Base-by-base conservation (phyloP, 1,139 yeast species). In the Blastobotrys ciferrii region DNA sequence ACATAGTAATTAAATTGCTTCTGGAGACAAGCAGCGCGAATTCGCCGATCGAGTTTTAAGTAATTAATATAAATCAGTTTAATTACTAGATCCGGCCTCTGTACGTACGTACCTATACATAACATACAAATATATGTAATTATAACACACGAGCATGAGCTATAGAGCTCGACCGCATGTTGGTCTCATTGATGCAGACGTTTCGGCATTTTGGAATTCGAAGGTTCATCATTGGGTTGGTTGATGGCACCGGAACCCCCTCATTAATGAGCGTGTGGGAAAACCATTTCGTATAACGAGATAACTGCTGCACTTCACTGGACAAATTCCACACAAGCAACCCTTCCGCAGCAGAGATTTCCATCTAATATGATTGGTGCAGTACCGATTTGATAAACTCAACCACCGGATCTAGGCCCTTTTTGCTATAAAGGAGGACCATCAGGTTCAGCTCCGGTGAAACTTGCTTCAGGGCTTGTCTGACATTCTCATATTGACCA, bases 291-390 rank as follows among this genome's bases (percentile, higher is more conserved):
- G 38, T 33, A 33, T 33, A 15, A 15, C 38, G 38, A 33, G 38
- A 33, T 4, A n/a, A 33, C 4, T 19, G 12, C 38, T 33, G 14
- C 19, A 33, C 38, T 33, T 15, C 38, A 33, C 28, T 23, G 38
- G 38, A 33, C 19, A 33, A 33, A 13, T 7, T 19, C 17, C 20
- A 33, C 38, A 33, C 13, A n/a, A 32, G 13, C 35, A 17, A 15
- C 38, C 17, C 38, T 33, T 33, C 38, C 38, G 19, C 38, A 33
- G 38, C 12, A 33, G 38, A 33, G 38, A 33, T 33, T 14, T 33
- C 38, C 38, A 33, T 15, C 38, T 33, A 33, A 15, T 33, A 33
- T 15, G 14, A 33, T 14, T 13, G 20, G 5, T 33, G 38, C 38
- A 12, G 38, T 33, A 33, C 12, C 13, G 9, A 14, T 33, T 33